phyloP scores from a whole-genome alignment of 108 stramenopile genomes.

The Nitzschia sp. region DNA sequence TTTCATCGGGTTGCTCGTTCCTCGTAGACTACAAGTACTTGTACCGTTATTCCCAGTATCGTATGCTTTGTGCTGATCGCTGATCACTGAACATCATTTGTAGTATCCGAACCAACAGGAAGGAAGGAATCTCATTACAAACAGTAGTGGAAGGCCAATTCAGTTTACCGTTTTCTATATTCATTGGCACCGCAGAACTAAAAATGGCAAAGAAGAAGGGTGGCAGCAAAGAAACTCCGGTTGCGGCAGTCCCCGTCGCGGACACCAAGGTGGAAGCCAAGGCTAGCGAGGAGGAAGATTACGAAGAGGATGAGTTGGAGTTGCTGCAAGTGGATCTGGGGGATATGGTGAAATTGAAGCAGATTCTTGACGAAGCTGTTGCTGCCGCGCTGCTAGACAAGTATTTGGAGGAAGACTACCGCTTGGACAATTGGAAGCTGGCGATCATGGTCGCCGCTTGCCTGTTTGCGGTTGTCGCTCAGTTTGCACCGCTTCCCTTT shows the following conservation, averaged over 20 bases:
- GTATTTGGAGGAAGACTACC: slow-evolving; percentile 74
- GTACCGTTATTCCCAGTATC: no score
- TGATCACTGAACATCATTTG: no score
- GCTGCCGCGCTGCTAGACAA: slow-evolving; percentile 65
- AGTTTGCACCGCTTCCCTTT: slow-evolving; percentile 93
- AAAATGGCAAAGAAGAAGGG: slow-evolving; percentile 38
- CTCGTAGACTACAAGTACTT: no score
- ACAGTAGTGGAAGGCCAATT: no score
- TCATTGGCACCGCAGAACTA: not conserved
- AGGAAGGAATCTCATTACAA: no score
- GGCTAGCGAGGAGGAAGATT: slow-evolving; percentile 17
- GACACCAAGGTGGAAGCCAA: slow-evolving; percentile 11
- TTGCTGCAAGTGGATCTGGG: slow-evolving; percentile 92
- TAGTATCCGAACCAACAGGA: no score
- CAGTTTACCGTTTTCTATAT: no score
- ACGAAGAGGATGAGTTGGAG: slow-evolving; percentile 65
- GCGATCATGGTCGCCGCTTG: slow-evolving; percentile 89
- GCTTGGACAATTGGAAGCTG: slow-evolving; percentile 91
- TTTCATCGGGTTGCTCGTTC: no score
- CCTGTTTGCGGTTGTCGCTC: slow-evolving; percentile 88
- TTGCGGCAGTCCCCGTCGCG: not conserved
- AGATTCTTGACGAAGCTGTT: slow-evolving; percentile 94
- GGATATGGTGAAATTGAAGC: slow-evolving; percentile 95
- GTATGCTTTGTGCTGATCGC: no score
- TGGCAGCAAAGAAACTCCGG: not conserved